These are phyloP conservation scores for Onygena corvina DNA, from an alignment of 2,329 filamentous ascomycete genomes.

Conservation along the genomic window DNA sequence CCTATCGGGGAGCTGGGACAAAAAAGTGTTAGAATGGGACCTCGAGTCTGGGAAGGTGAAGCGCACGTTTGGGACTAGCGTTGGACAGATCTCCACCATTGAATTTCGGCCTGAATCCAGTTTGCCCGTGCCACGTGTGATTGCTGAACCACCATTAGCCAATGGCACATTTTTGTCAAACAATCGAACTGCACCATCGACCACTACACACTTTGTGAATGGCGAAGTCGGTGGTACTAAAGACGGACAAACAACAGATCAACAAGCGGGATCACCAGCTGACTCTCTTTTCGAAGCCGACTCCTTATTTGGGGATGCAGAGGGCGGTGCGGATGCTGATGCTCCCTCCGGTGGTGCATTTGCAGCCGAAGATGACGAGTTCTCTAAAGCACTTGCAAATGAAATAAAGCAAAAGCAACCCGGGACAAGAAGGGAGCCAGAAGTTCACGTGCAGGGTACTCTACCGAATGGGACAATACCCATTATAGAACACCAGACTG, in stretches of 20 bases:
- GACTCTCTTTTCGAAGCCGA: constrained; percentile 79
- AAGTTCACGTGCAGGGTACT: not conserved
- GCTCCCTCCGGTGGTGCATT: constrained; percentile 49
- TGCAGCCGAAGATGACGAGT: constrained; percentile 74
- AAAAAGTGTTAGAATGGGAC: constrained; percentile 88
- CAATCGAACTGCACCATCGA: constrained; percentile 49
- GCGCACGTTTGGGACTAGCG: constrained; percentile 63
- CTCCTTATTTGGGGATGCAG: constrained; percentile 77
- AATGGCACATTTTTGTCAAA: constrained; percentile 68
- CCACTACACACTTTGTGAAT: constrained; percentile 40
- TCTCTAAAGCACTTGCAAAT: constrained; percentile 60
- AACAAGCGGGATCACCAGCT: constrained; percentile 52
- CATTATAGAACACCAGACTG: constrained; percentile 14
- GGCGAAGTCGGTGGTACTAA: constrained; percentile 26
- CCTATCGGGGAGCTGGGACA: constrained; percentile 93
- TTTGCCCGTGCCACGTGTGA: constrained; percentile 62
- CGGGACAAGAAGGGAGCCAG: not conserved
- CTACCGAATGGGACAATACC: constrained; percentile 11
- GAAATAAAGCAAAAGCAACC: constrained; percentile 37
- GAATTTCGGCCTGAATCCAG: constrained; percentile 70
- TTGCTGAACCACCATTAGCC: constrained; percentile 40
- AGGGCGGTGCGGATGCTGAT: constrained; percentile 40
- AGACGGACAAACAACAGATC: constrained; percentile 39
- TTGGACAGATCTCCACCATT: constrained; percentile 75
- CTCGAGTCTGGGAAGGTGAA: constrained; percentile 70